These are phyloP conservation scores for Mortierella sp. DNA, from an alignment of 371 early-diverging fungal genomes.

Conservation along the genomic window DNA sequence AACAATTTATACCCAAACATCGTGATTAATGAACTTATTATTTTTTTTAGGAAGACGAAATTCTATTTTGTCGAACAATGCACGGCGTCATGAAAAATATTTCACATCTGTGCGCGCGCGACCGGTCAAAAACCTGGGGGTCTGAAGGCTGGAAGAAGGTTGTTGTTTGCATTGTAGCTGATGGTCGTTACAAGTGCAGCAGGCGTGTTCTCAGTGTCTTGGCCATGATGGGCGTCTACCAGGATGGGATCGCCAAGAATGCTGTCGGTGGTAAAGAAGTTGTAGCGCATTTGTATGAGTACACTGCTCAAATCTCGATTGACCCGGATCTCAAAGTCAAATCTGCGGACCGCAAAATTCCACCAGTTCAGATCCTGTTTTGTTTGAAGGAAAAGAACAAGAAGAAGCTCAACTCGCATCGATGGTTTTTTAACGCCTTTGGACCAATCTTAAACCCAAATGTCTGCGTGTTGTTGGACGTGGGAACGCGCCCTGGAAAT, in stretches of 20 bases:
- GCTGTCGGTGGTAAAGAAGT: constrained; percentile 69
- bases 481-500: constrained; percentile 90
- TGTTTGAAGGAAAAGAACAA: constrained; percentile 92
- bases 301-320: constrained; percentile 88
- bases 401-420: constrained; percentile 94
- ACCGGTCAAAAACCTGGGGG: constrained; percentile 86
- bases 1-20: neutral
- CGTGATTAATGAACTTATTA: neutral
- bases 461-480: constrained; percentile 91
- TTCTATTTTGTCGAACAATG: constrained; percentile 88
- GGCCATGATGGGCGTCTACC: constrained; percentile 90
- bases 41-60: constrained; percentile 80
- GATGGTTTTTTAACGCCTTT: constrained; percentile 98
- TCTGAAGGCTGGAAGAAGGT: constrained; percentile 91
- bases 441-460: constrained; percentile 87
- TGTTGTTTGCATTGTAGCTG: constrained; percentile 89
- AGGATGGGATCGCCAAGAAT: constrained; percentile 88
- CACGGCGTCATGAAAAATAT: constrained; percentile 91
- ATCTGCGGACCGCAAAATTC: constrained; percentile 78
- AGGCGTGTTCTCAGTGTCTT: constrained; percentile 83
- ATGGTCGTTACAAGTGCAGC: constrained; percentile 82
- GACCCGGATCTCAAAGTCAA: constrained; percentile 74
- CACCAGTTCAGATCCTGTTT: constrained; percentile 92
- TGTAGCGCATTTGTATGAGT: constrained; percentile 91
- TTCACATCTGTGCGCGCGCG: constrained; percentile 83